phyloP scores from a whole-genome alignment of 202 grass and related monocot genomes.

The Saccharum hybrid region DNA sequence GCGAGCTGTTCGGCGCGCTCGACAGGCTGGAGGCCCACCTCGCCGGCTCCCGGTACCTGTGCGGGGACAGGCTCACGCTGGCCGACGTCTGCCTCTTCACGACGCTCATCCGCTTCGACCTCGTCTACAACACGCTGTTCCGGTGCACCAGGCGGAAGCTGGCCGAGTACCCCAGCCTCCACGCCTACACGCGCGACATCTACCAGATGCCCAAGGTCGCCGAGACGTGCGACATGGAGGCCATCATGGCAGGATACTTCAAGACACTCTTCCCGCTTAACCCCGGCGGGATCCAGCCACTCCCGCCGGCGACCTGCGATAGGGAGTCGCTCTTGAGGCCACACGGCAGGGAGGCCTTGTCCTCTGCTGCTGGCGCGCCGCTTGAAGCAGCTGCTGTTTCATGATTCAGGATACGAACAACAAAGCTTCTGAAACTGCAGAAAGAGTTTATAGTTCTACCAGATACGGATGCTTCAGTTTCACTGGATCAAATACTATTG shows the following conservation, averaged over 20 bases:
- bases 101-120: conserved; percentile 85
- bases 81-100: conserved; percentile 97
- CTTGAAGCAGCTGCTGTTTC: conserved; percentile 42
- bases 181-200: conserved; percentile 79
- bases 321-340: conserved; percentile 58
- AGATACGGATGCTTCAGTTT: background rate
- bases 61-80: conserved; percentile 69
- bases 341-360: conserved; percentile 66
- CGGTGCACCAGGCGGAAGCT: conserved; percentile 89
- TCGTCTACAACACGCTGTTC: conserved; percentile 83
- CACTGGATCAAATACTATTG: background rate
- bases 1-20: conserved; percentile 65
- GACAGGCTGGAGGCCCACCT: conserved; percentile 76
- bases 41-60: conserved; percentile 63
- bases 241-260: conserved; percentile 87
- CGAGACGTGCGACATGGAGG: conserved; percentile 76
- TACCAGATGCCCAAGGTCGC: conserved; percentile 87
- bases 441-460: background rate
- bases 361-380: conserved; percentile 34
- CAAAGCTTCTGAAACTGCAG: background rate
- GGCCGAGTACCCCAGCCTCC: conserved; percentile 78
- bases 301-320: conserved; percentile 57
- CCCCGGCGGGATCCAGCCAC: conserved; percentile 73
- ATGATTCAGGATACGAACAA: background rate
- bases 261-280: conserved; percentile 82